phyloP scores from a whole-genome alignment of 1,139 yeast genomes.

The Kurtzmaniella natalensis region DNA sequence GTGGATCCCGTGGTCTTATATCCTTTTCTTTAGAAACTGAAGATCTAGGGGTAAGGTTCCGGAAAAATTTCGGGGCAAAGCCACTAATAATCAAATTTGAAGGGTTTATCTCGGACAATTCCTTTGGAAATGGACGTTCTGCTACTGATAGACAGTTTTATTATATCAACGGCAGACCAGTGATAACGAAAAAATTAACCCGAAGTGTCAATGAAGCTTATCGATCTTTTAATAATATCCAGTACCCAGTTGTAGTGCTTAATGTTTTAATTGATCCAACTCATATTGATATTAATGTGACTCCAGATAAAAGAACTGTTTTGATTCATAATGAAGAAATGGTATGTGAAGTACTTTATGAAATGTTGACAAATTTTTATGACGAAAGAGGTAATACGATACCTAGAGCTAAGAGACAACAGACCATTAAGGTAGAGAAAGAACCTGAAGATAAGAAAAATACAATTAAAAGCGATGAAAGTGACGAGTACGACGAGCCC shows the following conservation, averaged over 20 bases:
- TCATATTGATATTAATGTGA: constrained; percentile 73
- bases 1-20: constrained; percentile 53
- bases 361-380: constrained; percentile 37
- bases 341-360: constrained; percentile 49
- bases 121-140: constrained; percentile 67
- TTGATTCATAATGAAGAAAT: constrained; percentile 62
- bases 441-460: too few species aligned
- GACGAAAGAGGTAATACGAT: constrained; percentile 41
- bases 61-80: constrained; percentile 10
- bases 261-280: constrained; percentile 52
- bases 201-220: constrained; percentile 72
- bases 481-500: too few species aligned
- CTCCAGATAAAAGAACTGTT: constrained; percentile 83
- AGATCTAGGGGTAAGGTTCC: constrained; percentile 18
- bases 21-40: constrained; percentile 35
- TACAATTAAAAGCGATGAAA: constrained; percentile 7
- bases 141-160: constrained; percentile 71
- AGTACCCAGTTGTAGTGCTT: constrained; percentile 67
- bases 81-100: constrained; percentile 24
- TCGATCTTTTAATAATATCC: constrained; percentile 64
- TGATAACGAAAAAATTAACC: constrained; percentile 49
- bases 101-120: constrained; percentile 71
- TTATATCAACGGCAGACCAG: constrained; percentile 75
- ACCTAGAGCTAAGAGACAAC: constrained; percentile 24
- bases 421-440: constrained; percentile 4